phyloP scores from a whole-genome alignment of 139 green algal species.

The Tetradesmus lagerheimii region DNA sequence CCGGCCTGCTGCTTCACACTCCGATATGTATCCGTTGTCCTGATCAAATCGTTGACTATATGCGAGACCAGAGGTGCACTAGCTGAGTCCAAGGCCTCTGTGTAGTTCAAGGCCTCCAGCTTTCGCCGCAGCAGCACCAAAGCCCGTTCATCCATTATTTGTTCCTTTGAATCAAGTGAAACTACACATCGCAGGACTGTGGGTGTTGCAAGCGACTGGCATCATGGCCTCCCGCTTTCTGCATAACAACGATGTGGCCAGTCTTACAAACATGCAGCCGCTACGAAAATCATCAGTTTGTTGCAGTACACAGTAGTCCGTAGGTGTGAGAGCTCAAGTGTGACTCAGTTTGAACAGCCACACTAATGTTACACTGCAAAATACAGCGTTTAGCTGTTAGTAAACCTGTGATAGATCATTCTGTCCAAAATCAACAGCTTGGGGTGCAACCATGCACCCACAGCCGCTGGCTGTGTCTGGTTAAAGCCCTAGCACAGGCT shows the following conservation, averaged over 20 bases:
- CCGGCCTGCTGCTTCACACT: conserved; percentile 66
- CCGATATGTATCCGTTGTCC: conserved; percentile 75
- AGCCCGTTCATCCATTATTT: conserved; percentile 45
- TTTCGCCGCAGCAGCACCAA: conserved; percentile 61
- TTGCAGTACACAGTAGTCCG: not conserved
- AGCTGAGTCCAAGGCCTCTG: conserved; percentile 54
- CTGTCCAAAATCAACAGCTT: too few relatives aligned
- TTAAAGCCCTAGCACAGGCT: too few relatives aligned
- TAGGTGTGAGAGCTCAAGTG: not conserved
- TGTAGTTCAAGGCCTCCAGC: conserved; percentile 74
- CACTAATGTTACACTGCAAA: too few relatives aligned
- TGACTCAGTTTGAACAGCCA: not conserved
- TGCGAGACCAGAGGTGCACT: conserved; percentile 65
- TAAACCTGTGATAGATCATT: too few relatives aligned
- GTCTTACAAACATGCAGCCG: not conserved
- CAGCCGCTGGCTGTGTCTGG: too few relatives aligned
- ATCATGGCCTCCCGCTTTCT: not conserved
- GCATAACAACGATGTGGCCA: not conserved
- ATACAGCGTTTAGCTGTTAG: too few relatives aligned
- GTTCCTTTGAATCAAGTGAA: not conserved
- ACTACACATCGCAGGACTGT: not conserved
- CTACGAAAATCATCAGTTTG: not conserved
- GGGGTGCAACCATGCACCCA: too few relatives aligned
- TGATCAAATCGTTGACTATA: conserved; percentile 76
- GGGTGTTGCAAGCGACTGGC: not conserved